These are phyloP conservation scores for Citrus inodora DNA, from an alignment of 345 rosid genomes.

Conservation along the genomic window DNA sequence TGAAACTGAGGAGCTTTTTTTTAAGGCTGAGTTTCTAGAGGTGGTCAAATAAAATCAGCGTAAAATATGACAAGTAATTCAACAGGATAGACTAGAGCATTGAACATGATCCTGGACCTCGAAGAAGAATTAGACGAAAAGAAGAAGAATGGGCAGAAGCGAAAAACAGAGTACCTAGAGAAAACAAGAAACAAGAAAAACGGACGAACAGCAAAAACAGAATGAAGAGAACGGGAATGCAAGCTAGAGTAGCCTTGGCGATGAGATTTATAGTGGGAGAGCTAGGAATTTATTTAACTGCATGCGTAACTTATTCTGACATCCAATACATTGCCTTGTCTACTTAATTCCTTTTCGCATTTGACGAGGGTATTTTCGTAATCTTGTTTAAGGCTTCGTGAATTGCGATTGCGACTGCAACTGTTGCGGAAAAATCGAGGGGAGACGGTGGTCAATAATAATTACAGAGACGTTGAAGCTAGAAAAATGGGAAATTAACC, in stretches of 20 bases:
- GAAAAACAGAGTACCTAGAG: not conserved
- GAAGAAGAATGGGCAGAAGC: not conserved
- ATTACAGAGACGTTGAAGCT: too few species aligned
- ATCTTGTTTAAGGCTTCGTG: not conserved
- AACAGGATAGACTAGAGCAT: not conserved
- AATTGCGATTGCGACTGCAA: too few species aligned
- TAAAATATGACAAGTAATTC: not conserved
- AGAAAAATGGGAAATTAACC: not conserved
- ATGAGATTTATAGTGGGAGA: conserved; percentile 6
- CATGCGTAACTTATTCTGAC: too few species aligned
- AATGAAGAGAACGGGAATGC: not conserved
- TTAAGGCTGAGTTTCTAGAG: not conserved
- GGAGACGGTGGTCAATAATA: not conserved
- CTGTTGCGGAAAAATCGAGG: not conserved
- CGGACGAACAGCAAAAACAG: not conserved
- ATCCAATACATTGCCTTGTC: too few species aligned
- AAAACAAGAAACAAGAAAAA: not conserved
- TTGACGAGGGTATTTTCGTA: not conserved
- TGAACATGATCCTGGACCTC: not conserved
- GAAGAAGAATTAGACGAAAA: not conserved
- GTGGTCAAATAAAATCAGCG: not conserved
- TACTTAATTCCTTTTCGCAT: too few species aligned
- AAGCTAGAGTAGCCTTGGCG: not conserved
- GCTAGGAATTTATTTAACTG: not conserved
- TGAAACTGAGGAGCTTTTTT: not conserved